phyloP scores from a whole-genome alignment of 768 basidiomycete species.

The Coprinopsis strossmayeri region DNA sequence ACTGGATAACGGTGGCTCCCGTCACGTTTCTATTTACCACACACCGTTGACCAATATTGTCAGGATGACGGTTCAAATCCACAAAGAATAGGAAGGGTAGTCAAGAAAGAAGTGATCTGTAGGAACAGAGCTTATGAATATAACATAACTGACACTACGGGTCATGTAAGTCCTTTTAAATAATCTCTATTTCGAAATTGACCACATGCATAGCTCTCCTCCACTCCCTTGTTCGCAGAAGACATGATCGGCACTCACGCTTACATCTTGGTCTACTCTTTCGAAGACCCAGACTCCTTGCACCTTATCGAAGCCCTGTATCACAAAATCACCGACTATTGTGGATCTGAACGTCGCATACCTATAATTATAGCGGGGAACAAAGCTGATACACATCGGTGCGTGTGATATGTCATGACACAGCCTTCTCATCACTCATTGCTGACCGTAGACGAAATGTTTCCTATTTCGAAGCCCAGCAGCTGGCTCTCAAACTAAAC shows the following conservation, averaged over 20 bases:
- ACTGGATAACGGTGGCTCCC: background rate
- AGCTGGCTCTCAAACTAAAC: background rate
- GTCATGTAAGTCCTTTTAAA: constrained; percentile 3
- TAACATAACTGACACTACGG: constrained; percentile 1
- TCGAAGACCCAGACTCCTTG: background rate
- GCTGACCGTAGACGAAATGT: background rate
- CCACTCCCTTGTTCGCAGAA: background rate
- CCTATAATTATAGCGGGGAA: background rate
- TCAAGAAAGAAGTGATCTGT: background rate
- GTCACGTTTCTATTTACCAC: background rate
- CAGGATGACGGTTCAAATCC: background rate
- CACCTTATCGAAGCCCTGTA: background rate
- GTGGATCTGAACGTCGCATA: background rate
- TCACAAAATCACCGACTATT: background rate
- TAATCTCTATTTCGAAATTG: background rate
- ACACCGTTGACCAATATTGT: background rate
- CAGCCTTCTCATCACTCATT: background rate
- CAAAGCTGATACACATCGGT: background rate
- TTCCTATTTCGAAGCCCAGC: background rate
- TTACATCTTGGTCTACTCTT: constrained; percentile 1
- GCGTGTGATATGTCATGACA: background rate
- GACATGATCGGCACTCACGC: constrained; percentile 1
- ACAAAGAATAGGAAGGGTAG: background rate
- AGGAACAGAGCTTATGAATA: background rate
- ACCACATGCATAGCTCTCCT: background rate